phyloP scores from a whole-genome alignment of 352 stramenopile genomes.

The Peronospora belbahrii region DNA sequence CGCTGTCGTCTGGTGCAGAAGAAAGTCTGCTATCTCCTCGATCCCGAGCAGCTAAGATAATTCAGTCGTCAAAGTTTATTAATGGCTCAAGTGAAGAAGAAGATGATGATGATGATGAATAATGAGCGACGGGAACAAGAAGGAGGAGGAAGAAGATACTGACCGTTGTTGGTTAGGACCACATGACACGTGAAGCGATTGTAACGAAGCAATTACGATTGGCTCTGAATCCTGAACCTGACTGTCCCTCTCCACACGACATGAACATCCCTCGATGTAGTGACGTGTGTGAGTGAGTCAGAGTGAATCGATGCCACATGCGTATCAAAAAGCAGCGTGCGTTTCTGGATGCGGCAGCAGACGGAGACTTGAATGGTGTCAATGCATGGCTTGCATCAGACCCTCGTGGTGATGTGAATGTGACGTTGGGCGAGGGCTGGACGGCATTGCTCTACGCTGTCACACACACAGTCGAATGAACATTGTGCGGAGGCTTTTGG shows the following conservation, averaged over 20 bases:
- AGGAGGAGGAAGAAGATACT: not conserved
- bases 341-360: conserved; percentile 47
- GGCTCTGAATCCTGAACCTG: conserved; percentile 3
- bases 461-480: conserved; percentile 35
- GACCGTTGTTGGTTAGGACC: too few relatives aligned
- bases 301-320: not conserved
- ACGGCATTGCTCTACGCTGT: conserved; percentile 65
- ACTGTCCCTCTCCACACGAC: too few relatives aligned
- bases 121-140: too few relatives aligned
- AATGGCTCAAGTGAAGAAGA: conserved; percentile 40
- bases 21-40: conserved; percentile 25
- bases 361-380: conserved; percentile 31
- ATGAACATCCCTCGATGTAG: not conserved
- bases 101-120: conserved; percentile 22
- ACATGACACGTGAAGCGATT: too few relatives aligned
- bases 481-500: conserved; percentile 23
- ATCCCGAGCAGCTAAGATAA: conserved; percentile 19
- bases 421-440: conserved; percentile 50
- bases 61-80: conserved; percentile 32
- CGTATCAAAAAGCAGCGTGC: conserved; percentile 8
- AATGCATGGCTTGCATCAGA: conserved; percentile 29
- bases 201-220: not conserved
- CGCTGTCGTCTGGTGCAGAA: conserved; percentile 13
- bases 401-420: conserved; percentile 42
- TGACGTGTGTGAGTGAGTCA: not conserved